Evolutionary conservation across 371 early-diverging fungal species (phyloP).

Genomic region (Batrachochytrium dendrobatidis): DNA sequence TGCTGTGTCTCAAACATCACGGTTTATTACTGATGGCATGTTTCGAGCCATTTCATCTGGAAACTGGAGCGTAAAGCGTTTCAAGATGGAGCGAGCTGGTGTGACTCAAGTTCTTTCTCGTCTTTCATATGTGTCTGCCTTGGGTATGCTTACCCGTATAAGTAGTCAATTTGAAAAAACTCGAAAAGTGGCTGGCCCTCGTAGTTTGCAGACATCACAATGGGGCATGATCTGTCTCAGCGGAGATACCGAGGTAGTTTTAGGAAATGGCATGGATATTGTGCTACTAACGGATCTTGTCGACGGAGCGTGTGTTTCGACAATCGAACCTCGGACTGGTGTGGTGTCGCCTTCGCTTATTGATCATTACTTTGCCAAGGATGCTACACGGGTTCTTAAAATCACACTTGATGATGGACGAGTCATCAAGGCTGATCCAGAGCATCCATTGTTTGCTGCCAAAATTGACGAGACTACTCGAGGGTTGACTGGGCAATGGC

Average conservation of each 20-base stretch:
- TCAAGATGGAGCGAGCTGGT: slow-evolving; percentile 99
- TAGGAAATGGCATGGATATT: not conserved
- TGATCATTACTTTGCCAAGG: too few species aligned
- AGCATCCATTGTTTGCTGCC: too few species aligned
- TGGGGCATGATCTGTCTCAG: slow-evolving; percentile 94
- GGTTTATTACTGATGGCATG: slow-evolving; percentile 93
- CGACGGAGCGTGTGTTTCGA: too few species aligned
- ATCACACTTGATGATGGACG: too few species aligned
- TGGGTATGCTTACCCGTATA: slow-evolving; percentile 99
- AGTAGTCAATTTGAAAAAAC: slow-evolving; percentile 99
- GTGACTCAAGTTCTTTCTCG: slow-evolving; percentile 98
- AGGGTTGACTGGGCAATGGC: too few species aligned
- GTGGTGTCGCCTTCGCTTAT: too few species aligned
- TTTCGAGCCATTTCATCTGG: slow-evolving; percentile 97
- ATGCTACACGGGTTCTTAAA: too few species aligned
- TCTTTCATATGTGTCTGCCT: slow-evolving; percentile 92
- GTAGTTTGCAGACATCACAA: slow-evolving; percentile 96
- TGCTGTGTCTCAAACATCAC: slow-evolving; percentile 73
- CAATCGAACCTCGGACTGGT: too few species aligned
- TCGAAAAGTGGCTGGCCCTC: slow-evolving; percentile 98
- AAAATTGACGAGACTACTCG: too few species aligned
- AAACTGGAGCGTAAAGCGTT: slow-evolving; percentile 99
- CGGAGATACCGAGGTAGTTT: not conserved
- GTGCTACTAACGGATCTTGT: too few species aligned
- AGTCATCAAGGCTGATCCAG: too few species aligned